Conservation (phyloP, 2,329 filamentous ascomycete species). For the Colletotrichum phormii region DNA sequence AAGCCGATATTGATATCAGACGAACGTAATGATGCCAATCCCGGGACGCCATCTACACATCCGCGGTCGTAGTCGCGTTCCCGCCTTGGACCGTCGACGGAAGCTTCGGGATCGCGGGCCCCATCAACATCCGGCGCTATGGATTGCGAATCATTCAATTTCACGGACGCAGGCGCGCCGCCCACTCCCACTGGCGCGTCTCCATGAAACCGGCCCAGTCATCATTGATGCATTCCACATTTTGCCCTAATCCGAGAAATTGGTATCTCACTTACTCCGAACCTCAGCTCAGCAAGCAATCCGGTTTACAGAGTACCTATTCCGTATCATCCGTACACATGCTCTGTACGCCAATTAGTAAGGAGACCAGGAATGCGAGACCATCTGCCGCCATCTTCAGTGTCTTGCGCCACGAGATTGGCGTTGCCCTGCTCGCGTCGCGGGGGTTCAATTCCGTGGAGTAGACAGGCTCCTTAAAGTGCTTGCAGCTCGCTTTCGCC, state of each 20-base stretch:
- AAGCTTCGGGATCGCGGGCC: slow-evolving; percentile 14
- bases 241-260: neutral
- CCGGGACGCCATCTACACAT: neutral
- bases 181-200: neutral
- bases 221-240: neutral
- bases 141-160: neutral
- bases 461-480: slow-evolving; percentile 24
- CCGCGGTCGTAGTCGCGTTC: neutral
- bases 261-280: neutral
- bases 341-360: neutral
- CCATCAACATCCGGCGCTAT: neutral
- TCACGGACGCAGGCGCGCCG: slow-evolving; percentile 15
- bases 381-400: neutral
- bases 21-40: slow-evolving; percentile 1
- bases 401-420: slow-evolving; percentile 11
- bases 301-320: no score
- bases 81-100: neutral
- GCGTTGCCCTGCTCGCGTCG: slow-evolving; percentile 7
- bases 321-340: no score
- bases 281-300: no score
- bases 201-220: neutral
- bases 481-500: slow-evolving; percentile 30
- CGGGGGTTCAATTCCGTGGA: slow-evolving; percentile 1
- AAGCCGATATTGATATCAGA: slow-evolving; percentile 15
- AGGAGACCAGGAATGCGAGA: neutral